phyloP scores from a whole-genome alignment of 495 filamentous ascomycete species.

The Penicillium herquei region DNA sequence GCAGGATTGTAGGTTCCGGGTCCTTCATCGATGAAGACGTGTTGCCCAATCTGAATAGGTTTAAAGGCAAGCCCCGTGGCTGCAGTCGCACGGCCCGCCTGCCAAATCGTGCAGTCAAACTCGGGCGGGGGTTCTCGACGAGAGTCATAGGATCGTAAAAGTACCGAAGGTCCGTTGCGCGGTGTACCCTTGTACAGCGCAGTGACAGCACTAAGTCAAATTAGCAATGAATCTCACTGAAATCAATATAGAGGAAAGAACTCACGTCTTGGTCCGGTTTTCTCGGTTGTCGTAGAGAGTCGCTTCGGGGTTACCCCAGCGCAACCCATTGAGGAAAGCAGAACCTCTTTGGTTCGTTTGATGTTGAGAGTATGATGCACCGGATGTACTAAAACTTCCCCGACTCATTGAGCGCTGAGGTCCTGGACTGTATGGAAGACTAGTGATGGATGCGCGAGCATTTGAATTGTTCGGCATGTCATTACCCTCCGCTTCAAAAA shows the following conservation, averaged over 20 bases:
- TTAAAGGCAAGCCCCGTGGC: constrained; percentile 94
- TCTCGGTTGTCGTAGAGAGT: constrained; percentile 78
- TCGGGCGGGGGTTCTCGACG: constrained; percentile 85
- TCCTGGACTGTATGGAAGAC: constrained; percentile 35
- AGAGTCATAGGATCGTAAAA: constrained; percentile 93
- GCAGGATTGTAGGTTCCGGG: constrained; percentile 89
- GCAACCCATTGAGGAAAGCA: constrained; percentile 41
- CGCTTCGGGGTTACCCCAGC: constrained; percentile 59
- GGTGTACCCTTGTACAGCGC: constrained; percentile 83
- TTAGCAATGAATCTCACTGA: constrained; percentile 6
- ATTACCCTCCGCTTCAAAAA: constrained; percentile 79
- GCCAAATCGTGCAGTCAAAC: constrained; percentile 90
- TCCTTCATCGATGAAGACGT: constrained; percentile 91
- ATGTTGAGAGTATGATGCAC: constrained; percentile 23
- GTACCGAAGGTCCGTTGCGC: constrained; percentile 59
- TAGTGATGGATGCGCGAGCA: constrained; percentile 36
- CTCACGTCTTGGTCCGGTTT: constrained; percentile 90
- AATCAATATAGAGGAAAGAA: constrained; percentile 1
- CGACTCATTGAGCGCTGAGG: constrained; percentile 48
- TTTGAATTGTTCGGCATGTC: constrained; percentile 40
- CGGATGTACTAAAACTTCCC: constrained; percentile 40
- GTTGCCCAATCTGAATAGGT: constrained; percentile 89
- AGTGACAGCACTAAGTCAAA: constrained; percentile 68
- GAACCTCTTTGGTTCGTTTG: constrained; percentile 36
- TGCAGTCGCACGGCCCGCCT: constrained; percentile 91